Conservation (phyloP, 139 green algal species). For the Tetraselmis chui region DNA sequence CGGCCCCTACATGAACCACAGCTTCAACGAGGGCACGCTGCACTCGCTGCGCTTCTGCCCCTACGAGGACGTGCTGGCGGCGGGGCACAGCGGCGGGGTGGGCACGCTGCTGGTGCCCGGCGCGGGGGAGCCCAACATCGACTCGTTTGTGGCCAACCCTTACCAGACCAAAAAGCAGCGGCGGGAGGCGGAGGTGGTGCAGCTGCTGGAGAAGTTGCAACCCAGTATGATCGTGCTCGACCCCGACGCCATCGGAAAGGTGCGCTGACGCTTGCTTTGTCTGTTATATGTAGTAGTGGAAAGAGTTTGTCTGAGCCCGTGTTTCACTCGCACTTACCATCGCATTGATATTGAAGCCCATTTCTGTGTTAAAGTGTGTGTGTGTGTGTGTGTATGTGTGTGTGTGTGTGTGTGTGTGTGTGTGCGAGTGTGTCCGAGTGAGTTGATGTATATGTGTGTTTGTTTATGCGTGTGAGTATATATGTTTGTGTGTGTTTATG, state of each 20-base stretch:
- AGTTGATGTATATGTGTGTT: too few species aligned
- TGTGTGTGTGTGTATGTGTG: too few species aligned
- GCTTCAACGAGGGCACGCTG: constrained; percentile 35
- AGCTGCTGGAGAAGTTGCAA: constrained; percentile 96
- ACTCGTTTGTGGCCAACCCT: constrained; percentile 91
- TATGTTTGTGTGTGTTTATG: too few species aligned
- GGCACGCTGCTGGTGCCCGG: constrained; percentile 86
- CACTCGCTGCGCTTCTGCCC: constrained; percentile 75
- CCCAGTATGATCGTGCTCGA: constrained; percentile 93
- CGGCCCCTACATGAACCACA: constrained; percentile 84
- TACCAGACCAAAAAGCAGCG: constrained; percentile 71
- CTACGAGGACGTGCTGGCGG: constrained; percentile 89
- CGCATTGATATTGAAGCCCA: too few species aligned
- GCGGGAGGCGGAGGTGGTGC: constrained; percentile 81
- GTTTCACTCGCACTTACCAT: too few species aligned
- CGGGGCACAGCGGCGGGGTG: constrained; percentile 55
- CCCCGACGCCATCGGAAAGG: constrained; percentile 67
- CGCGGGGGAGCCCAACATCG: constrained; percentile 94
- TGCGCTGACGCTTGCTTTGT: too few species aligned
- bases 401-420: too few species aligned
- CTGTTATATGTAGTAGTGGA: too few species aligned
- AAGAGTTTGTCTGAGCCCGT: too few species aligned
- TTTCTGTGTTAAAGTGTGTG: too few species aligned
- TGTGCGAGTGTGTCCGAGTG: too few species aligned
- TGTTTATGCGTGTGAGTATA: too few species aligned